A percentile compares a stretch with the other conserved stretches of the same genome.
Conservation (phyloP, 352 stramenopile species). For the Pseudoperonospora humuli region DNA sequence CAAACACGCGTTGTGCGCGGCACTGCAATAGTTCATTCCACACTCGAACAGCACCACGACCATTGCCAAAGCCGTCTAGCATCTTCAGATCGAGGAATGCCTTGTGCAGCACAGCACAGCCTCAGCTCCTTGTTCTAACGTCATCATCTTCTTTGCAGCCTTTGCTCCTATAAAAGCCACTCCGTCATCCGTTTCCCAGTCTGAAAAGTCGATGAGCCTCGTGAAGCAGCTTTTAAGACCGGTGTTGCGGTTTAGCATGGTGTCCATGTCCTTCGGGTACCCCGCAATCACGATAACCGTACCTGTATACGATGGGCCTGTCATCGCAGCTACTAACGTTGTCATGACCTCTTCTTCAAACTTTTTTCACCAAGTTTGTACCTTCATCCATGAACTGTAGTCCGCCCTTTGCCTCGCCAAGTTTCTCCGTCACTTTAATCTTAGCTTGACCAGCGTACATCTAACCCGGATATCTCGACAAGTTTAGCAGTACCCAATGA, state of each 20-base stretch:
- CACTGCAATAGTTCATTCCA: constrained; percentile 58
- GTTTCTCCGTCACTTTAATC: constrained; percentile 75
- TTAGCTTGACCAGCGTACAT: constrained; percentile 88
- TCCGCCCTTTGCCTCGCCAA: constrained; percentile 84
- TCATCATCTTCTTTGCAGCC: constrained; percentile 33
- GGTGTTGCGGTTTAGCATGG: constrained; percentile 86
- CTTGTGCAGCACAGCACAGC: constrained; percentile 23
- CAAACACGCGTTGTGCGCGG: constrained; percentile 51
- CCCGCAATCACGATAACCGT: constrained; percentile 89
- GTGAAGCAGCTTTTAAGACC: constrained; percentile 90
- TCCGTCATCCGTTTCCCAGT: constrained; percentile 81
- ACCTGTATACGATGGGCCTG: constrained; percentile 63
- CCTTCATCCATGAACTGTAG: constrained; percentile 91
- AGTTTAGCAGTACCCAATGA: constrained; percentile 89
- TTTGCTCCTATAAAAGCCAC: constrained; percentile 49
- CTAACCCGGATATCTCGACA: constrained; percentile 73
- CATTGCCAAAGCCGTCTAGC: constrained; percentile 64
- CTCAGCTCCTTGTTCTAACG: constrained; percentile 22
- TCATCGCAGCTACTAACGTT: constrained; percentile 87
- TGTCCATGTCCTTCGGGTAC: constrained; percentile 84
- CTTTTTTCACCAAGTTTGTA: constrained; percentile 83
- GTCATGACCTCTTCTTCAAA: constrained; percentile 87
- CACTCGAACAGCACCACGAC: constrained; percentile 56
- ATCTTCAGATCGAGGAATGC: constrained; percentile 35
- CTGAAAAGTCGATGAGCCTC: constrained; percentile 82